phyloP scores from a whole-genome alignment of 345 rosid genomes.

The Heritiera fomes region DNA sequence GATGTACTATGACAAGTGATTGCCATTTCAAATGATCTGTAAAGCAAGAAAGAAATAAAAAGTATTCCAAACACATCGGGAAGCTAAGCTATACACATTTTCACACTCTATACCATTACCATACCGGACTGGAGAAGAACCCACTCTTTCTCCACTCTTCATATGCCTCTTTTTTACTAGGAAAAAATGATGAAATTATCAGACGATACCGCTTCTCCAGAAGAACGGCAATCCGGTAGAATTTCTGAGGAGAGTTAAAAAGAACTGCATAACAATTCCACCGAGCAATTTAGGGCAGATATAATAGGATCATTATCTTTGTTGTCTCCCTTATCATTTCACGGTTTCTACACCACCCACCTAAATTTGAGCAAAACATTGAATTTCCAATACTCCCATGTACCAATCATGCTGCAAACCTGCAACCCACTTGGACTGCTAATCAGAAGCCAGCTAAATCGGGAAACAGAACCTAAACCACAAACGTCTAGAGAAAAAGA shows the following conservation, averaged over 20 bases:
- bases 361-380: not conserved
- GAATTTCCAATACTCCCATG: not conserved
- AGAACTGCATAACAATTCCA: not conserved
- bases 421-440: not conserved
- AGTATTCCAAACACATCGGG: not conserved
- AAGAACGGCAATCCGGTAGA: not conserved
- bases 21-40: not conserved
- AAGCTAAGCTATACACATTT: not conserved
- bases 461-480: not conserved
- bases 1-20: not conserved
- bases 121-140: not conserved
- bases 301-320: conserved; percentile 6
- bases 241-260: not conserved
- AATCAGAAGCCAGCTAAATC: not conserved
- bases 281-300: not conserved
- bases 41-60: not conserved
- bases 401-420: not conserved
- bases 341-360: not conserved
- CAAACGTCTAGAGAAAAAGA: not conserved
- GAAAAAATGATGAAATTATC: not conserved
- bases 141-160: not conserved
- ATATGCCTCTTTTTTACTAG: not conserved
- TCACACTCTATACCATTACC: not conserved
- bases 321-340: not conserved
- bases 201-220: not conserved